Percentiles rank a stretch among this genome's conserved stretches.
Evolutionary conservation across 2,329 filamentous ascomycete genomes (phyloP).

Genomic region (Acrodontium crateriforme): DNA sequence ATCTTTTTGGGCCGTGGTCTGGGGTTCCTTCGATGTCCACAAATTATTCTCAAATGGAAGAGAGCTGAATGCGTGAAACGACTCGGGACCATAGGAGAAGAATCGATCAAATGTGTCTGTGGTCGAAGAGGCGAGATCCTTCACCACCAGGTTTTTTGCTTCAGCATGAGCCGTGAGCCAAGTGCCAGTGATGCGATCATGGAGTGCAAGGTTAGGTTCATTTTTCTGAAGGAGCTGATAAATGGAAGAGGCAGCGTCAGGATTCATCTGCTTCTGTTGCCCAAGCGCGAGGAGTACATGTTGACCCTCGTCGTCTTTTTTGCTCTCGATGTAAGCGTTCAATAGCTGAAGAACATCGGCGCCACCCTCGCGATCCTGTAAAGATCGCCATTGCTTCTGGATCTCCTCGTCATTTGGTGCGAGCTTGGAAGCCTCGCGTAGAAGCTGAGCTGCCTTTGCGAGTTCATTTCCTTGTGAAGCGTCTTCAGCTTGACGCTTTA

Average conservation of each 20-base stretch:
- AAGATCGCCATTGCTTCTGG: slow-evolving; percentile 26
- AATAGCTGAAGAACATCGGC: slow-evolving; percentile 10
- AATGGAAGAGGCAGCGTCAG: slow-evolving; percentile 25
- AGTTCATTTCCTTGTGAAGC: no score
- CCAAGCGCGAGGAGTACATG: slow-evolving; percentile 21
- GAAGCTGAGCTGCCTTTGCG: slow-evolving; percentile 17
- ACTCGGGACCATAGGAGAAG: slow-evolving; percentile 32
- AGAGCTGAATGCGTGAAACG: slow-evolving; percentile 29
- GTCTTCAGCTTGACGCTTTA: slow-evolving; percentile 14
- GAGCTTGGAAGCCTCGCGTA: slow-evolving; percentile 30
- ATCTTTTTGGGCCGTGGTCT: slow-evolving; percentile 38
- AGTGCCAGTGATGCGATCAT: background rate
- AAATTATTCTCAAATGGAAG: slow-evolving; percentile 27
- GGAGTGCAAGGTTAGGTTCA: slow-evolving; percentile 16
- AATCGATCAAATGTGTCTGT: slow-evolving; percentile 31
- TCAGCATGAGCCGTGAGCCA: slow-evolving; percentile 16
- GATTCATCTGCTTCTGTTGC: slow-evolving; percentile 19
- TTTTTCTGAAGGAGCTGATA: slow-evolving; percentile 30
- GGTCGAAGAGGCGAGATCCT: slow-evolving; percentile 23
- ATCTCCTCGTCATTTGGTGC: slow-evolving; percentile 28
- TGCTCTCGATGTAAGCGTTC: slow-evolving; percentile 12
- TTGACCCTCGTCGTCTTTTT: slow-evolving; percentile 27
- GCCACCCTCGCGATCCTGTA: slow-evolving; percentile 19
- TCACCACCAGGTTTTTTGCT: slow-evolving; percentile 28
- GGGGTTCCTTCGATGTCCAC: slow-evolving; percentile 30